Percentiles rank a stretch among this genome's conserved stretches.
These are phyloP conservation scores for Suhomyces bokatorum DNA, from an alignment of 1,139 yeast genomes.

Conservation along the genomic window DNA sequence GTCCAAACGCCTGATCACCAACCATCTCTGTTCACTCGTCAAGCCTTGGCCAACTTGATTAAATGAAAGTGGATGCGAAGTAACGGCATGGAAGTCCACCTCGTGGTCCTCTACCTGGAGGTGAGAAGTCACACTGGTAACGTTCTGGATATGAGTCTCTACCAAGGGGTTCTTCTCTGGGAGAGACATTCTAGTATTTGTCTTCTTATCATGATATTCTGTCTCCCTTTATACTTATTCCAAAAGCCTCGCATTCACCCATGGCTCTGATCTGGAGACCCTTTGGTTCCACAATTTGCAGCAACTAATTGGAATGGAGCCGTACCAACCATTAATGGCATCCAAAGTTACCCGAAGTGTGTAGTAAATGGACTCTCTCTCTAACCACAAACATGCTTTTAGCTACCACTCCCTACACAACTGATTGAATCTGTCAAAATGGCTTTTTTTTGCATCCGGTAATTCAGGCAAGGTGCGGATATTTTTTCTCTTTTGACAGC, in stretches of 20 bases:
- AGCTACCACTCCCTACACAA: no score
- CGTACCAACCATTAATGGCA: no score
- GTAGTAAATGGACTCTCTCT: no score
- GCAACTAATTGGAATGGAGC: background rate
- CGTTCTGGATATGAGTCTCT: background rate
- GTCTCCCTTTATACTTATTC: no score
- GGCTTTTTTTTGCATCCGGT: background rate
- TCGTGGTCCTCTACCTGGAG: conserved; percentile 18
- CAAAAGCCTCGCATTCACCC: background rate
- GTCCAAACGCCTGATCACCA: conserved; percentile 29
- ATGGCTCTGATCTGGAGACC: background rate
- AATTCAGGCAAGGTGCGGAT: background rate
- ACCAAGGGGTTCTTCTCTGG: background rate
- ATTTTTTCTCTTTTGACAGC: background rate
- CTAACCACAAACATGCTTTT: no score
- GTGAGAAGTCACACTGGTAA: conserved; percentile 7
- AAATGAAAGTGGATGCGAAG: conserved; percentile 23
- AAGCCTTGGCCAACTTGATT: conserved; percentile 30
- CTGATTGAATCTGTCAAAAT: no score
- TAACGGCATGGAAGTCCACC: conserved; percentile 16
- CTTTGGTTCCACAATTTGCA: background rate
- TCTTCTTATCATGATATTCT: no score
- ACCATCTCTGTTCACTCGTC: conserved; percentile 27
- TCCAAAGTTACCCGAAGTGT: background rate
- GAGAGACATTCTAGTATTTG: background rate